phyloP scores from a whole-genome alignment of 2,329 filamentous ascomycete species.

The Cryphonectria naterciae region DNA sequence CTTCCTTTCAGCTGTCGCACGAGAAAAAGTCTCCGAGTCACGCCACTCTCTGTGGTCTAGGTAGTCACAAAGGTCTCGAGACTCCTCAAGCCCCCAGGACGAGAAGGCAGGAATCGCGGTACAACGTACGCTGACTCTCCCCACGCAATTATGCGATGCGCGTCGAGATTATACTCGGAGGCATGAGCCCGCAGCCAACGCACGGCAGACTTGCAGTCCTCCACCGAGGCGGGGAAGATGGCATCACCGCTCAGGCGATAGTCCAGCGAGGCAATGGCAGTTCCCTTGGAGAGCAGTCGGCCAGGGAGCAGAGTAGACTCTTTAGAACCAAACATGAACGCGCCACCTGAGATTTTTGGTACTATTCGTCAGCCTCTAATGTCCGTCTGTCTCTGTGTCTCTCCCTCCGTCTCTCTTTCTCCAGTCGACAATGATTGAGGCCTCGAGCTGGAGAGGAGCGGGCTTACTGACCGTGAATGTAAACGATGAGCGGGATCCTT shows the following conservation, averaged over 20 bases:
- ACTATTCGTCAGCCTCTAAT: background rate
- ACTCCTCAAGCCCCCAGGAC: background rate
- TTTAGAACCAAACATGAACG: constrained; percentile 27
- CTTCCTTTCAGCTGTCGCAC: background rate
- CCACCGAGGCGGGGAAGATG: constrained; percentile 24
- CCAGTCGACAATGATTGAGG: background rate
- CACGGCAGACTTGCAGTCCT: constrained; percentile 29
- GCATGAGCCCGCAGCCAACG: constrained; percentile 28
- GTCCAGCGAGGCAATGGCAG: constrained; percentile 27
- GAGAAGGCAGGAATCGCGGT: background rate
- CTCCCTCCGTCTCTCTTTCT: too few relatives aligned
- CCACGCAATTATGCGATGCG: constrained; percentile 23
- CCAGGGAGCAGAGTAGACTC: constrained; percentile 23
- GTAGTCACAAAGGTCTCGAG: background rate
- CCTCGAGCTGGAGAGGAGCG: background rate
- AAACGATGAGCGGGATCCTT: constrained; percentile 23
- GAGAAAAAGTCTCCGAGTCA: background rate
- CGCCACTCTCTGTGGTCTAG: background rate
- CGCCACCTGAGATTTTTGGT: constrained; percentile 13
- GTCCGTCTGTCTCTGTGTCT: background rate
- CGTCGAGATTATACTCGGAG: constrained; percentile 17
- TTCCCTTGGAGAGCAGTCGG: constrained; percentile 23
- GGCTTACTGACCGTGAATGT: constrained; percentile 20
- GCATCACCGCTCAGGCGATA: constrained; percentile 29
- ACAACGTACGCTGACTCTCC: constrained; percentile 24